A percentile compares a stretch with the other conserved stretches of the same genome.
These are phyloP conservation scores for Trametes coccinea DNA, from an alignment of 768 basidiomycete species.

Conservation along the genomic window DNA sequence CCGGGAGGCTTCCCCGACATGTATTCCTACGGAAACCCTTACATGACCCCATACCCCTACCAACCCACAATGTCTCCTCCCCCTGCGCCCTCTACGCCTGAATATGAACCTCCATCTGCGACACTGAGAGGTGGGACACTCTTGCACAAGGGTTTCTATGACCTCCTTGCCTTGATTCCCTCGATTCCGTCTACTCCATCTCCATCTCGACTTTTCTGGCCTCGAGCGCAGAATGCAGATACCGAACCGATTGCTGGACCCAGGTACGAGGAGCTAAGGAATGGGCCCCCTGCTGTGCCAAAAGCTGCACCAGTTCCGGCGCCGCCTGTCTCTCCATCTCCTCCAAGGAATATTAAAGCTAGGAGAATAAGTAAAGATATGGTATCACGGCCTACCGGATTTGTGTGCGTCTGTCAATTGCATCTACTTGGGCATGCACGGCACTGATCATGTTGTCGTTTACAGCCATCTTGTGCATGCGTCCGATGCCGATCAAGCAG, in stretches of 20 bases:
- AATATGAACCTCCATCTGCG: conserved; percentile 16
- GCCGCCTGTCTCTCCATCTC: conserved; percentile 34
- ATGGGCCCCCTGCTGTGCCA: conserved; percentile 19
- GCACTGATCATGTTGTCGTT: conserved; percentile 13
- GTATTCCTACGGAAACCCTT: conserved; percentile 27
- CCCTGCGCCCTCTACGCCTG: neutral
- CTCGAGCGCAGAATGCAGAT: conserved; percentile 39
- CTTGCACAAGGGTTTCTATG: conserved; percentile 89
- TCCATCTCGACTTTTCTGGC: conserved; percentile 65
- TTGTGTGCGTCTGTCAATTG: conserved; percentile 61
- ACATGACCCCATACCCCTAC: conserved; percentile 40
- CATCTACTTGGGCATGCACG: conserved; percentile 12
- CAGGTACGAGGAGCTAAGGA: conserved; percentile 61
- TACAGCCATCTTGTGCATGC: conserved; percentile 86
- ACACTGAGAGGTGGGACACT: conserved; percentile 60
- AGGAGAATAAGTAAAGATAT: conserved; percentile 84
- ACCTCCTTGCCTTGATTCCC: conserved; percentile 77
- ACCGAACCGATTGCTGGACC: conserved; percentile 59
- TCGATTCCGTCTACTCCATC: conserved; percentile 57
- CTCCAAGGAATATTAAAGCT: conserved; percentile 48
- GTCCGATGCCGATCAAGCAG: conserved; percentile 85
- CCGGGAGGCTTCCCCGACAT: conserved; percentile 21
- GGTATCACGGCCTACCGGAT: conserved; percentile 81
- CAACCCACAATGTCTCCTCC: conserved; percentile 22
- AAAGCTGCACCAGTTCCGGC: conserved; percentile 33